A percentile compares a stretch with the other conserved stretches of the same genome.
Evolutionary conservation across 2,329 filamentous ascomycete genomes (phyloP).

Genomic region (Lachnellula suecica): DNA sequence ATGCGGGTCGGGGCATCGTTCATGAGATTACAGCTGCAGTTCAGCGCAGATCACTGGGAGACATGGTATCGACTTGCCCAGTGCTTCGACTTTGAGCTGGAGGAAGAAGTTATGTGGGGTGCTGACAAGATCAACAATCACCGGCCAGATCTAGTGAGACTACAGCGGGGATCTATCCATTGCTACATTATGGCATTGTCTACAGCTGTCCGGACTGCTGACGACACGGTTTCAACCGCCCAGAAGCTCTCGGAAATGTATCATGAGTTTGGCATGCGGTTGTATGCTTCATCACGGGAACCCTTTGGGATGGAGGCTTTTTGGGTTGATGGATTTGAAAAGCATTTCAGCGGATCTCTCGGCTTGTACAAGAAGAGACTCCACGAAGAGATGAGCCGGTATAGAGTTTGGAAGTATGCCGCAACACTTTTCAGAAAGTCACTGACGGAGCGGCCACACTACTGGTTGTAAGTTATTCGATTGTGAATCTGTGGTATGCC

Average conservation of each 20-base stretch:
- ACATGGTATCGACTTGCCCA: constrained; percentile 41
- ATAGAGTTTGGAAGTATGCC: constrained; percentile 65
- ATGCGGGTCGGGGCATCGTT: constrained; percentile 36
- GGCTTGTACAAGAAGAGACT: constrained; percentile 57
- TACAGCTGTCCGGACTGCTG: constrained; percentile 55
- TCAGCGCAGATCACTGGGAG: constrained; percentile 38
- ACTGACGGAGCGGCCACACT: constrained; percentile 55
- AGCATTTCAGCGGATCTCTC: constrained; percentile 55
- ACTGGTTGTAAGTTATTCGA: constrained; percentile 55
- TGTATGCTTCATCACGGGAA: constrained; percentile 68
- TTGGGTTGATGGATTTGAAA: constrained; percentile 57
- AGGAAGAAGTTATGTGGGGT: constrained; percentile 40
- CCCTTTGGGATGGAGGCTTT: constrained; percentile 70
- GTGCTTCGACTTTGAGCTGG: constrained; percentile 38
- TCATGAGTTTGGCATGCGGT: constrained; percentile 64
- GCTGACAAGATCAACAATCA: constrained; percentile 41
- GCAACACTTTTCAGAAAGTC: constrained; percentile 59
- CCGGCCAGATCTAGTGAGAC: constrained; percentile 31
- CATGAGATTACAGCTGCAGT: constrained; percentile 37
- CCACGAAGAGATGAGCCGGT: constrained; percentile 56
- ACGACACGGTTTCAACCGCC: constrained; percentile 51
- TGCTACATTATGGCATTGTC: constrained; percentile 65
- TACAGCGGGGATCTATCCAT: constrained; percentile 37
- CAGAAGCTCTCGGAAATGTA: constrained; percentile 64
- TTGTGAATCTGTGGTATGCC: neutral